Base-by-base conservation (phyloP, 2,329 filamentous ascomycete species). In the Acrocalymma vagum region DNA sequence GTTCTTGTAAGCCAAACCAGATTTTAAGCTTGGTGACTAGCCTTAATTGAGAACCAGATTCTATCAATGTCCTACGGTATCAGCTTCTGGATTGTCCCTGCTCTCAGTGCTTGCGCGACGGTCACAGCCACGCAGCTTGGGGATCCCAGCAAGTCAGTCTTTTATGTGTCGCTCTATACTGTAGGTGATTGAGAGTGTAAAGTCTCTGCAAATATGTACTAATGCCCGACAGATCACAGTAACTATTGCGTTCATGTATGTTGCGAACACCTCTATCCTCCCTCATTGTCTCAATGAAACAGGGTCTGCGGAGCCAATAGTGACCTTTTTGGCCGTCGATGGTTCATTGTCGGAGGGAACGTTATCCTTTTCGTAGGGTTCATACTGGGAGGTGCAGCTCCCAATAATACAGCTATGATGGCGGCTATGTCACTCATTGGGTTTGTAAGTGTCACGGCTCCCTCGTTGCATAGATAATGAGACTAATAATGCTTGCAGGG, bases 271-370 rank as follows among this genome's bases (percentile, higher is more conserved):
- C n/a, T n/a, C n/a, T n/a, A n/a, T n/a, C n/a, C n/a, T n/a, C n/a
- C n/a, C n/a, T n/a, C n/a, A n/a, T n/a, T n/a, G n/a, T n/a, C n/a
- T n/a, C n/a, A n/a, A n/a, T n/a, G n/a, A n/a, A n/a, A n/a, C n/a
- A n/a, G n/a, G 62, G 42, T 58, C 2, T 58, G 63, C 36, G 68
- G 69, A 23, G 60, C 74, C 5, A 78, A 78, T 54, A 75, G 72
- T 9, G 75, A 79, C 55, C 59, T 78, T 9, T 69, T 78, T 14
- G 75, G 76, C 10, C 70, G 76, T 39, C 64, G 74, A 21, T 76
- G 72, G 72, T 76, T 77, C 49, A 57, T 77, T 27, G 63, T 75
- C 2, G 55, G 65, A 16, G 74, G 74, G 13, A 76, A 76, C 44
- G 52, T 73, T 26, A 43, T 73, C 11, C 59, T 66, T 24, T 66